phyloP scores from a whole-genome alignment of 768 basidiomycete species.

The Lactarius sp. region DNA sequence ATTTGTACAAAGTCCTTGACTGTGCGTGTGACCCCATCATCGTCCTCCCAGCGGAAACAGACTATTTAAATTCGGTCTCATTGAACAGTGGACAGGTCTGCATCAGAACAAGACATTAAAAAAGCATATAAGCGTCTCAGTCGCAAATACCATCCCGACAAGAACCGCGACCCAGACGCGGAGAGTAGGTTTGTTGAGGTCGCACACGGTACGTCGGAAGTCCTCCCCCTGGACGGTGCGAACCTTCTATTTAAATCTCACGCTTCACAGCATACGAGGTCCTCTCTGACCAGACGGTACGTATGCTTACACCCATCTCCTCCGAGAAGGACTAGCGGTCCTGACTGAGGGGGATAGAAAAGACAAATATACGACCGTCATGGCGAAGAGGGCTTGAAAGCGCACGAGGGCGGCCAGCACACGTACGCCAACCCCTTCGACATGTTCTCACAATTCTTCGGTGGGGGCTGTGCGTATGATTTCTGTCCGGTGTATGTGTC shows the following conservation, averaged over 20 bases:
- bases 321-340: background rate
- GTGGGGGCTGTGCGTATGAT: conserved; percentile 58
- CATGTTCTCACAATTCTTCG: conserved; percentile 91
- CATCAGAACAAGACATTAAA: conserved; percentile 84
- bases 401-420: conserved; percentile 82
- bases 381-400: conserved; percentile 93
- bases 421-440: conserved; percentile 84
- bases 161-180: conserved; percentile 81
- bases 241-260: conserved; percentile 7
- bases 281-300: conserved; percentile 77
- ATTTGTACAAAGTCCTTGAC: conserved; percentile 80
- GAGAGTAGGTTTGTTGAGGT: conserved; percentile 88
- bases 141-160: conserved; percentile 91
- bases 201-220: conserved; percentile 61
- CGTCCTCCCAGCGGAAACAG: conserved; percentile 28
- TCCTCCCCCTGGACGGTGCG: background rate
- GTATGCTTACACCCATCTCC: conserved; percentile 26
- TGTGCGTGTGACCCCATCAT: conserved; percentile 48
- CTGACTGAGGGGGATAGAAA: conserved; percentile 79
- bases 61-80: conserved; percentile 25
- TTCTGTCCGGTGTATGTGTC: too few relatives aligned
- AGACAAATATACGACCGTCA: conserved; percentile 89
- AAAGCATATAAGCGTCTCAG: conserved; percentile 89
- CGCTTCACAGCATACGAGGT: conserved; percentile 76
- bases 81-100: conserved; percentile 57